Evolutionary conservation across 257 asterid genomes (phyloP).

Genomic region (Perilla frutescens): DNA sequence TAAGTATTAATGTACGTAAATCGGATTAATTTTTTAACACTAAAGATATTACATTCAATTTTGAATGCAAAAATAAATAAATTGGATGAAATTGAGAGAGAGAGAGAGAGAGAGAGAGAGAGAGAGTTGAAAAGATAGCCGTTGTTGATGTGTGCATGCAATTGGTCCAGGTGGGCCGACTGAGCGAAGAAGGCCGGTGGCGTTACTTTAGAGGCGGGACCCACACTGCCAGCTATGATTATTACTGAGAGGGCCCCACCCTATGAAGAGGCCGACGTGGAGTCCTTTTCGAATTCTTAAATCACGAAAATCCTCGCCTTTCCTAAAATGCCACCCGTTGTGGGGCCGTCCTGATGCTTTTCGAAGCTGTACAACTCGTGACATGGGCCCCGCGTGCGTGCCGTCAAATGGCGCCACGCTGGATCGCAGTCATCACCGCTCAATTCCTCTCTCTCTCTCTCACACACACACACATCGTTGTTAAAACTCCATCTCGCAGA

Average conservation of each 20-base stretch:
- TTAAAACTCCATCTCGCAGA: too few species aligned
- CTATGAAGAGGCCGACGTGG: conserved; percentile 30
- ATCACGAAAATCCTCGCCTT: background rate
- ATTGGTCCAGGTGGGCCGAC: conserved; percentile 12
- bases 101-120: background rate
- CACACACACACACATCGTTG: too few species aligned
- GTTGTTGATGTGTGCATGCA: conserved; percentile 8
- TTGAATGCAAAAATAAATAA: too few species aligned
- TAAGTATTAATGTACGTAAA: too few species aligned
- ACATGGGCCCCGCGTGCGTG: conserved; percentile 45
- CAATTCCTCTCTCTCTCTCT: background rate
- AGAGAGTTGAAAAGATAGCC: background rate
- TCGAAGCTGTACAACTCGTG: conserved; percentile 41
- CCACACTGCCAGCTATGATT: conserved; percentile 27
- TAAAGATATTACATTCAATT: too few species aligned
- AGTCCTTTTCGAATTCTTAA: background rate
- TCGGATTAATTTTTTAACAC: too few species aligned
- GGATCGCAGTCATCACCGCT: conserved; percentile 54
- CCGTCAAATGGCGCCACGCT: conserved; percentile 51
- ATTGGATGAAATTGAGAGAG: background rate
- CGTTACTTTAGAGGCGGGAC: conserved; percentile 19
- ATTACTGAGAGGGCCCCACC: background rate
- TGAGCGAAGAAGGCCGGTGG: conserved; percentile 34
- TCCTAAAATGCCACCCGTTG: conserved; percentile 18
- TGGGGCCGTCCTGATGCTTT: conserved; percentile 47